Evolutionary conservation across 805 yeast genomes (phyloP), one percentile per base, ranked within the genome.

Genomic region (Maudiozyma barnettii): DNA sequence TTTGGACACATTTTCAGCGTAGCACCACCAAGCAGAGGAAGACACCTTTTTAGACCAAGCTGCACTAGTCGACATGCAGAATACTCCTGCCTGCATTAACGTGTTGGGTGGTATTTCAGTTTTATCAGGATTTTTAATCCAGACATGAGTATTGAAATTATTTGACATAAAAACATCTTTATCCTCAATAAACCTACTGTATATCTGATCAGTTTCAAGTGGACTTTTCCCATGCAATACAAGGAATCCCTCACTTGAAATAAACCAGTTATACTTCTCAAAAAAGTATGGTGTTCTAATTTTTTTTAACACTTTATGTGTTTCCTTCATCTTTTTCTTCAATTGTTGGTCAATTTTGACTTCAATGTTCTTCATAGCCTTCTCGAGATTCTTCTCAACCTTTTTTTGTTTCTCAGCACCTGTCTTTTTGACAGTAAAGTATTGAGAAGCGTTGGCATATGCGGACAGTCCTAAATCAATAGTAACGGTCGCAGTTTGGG

Each of bases 191-290:
- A 87, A 84, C 46, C 88, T 77, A 56, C 82, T 81, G 58, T 84
- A 84, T 23, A 93, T 76, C 69, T 86, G 76, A 56, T 90, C 96
- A 4, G 79, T 74, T 61, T 91, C 98, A 4, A 77, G 63, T 20
- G 73, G 76, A 60, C 93, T 96, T 52, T 88, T 79, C 1, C 97
- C 98, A 42, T 90, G 88, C 46, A 93, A 65, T 49, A 95, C 84
- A 44, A 93, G 67, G 59, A 84, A 89, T 0, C 93, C 90, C 60
- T 91, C 98, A 54, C 82, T 80, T 0, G 96, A 78, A n/a, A 90
- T 71, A 59, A 93, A 93, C 99, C 99, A 93, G 58, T 74, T 79
- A 64, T 82, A 91, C 64, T 91, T 93, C 61, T 93, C 99, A 68
- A 93, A 93, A 86, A 96, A 90, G 60, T 72, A 82, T 42, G 87